Conservation (phyloP, 176 grass and related monocot genomes). For the Carex kokanica region DNA sequence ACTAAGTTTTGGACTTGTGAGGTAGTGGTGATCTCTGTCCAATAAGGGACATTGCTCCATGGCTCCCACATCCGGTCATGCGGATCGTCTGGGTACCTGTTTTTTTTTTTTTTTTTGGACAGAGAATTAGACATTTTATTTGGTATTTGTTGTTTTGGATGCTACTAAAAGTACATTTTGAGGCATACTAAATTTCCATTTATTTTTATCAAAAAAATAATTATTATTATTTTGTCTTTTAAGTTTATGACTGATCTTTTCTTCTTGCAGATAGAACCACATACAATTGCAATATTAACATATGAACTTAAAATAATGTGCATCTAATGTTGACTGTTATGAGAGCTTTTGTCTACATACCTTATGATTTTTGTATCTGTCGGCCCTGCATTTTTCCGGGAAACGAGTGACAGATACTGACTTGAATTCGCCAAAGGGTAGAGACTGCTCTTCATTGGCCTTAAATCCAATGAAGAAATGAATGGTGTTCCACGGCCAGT, state of each 20-base stretch:
- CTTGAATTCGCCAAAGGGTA: conserved; percentile 20
- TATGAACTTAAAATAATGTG: not conserved
- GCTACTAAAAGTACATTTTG: not conserved
- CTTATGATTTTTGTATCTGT: conserved; percentile 4
- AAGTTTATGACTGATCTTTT: not conserved
- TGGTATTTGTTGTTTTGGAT: not conserved
- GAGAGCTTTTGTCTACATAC: not conserved
- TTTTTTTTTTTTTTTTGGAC: not conserved
- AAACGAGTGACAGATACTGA: conserved; percentile 18
- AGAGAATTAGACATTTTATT: not conserved
- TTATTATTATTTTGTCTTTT: not conserved
- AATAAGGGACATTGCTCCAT: conserved; percentile 28
- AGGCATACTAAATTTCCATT: not conserved
- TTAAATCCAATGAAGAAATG: conserved; percentile 55
- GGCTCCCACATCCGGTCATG: conserved; percentile 30
- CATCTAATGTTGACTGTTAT: not conserved
- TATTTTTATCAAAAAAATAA: not conserved
- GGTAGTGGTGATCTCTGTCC: conserved; percentile 28
- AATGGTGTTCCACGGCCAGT: conserved; percentile 59
- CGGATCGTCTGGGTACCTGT: conserved; percentile 31
- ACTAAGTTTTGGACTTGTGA: not conserved
- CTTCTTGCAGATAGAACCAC: not conserved
- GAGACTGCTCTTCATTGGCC: conserved; percentile 36
- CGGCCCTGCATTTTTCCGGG: conserved; percentile 31
- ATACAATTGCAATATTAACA: not conserved